A percentile compares a stretch with the other conserved stretches of the same genome.
Conservation (phyloP, 164 flowering plant species). For the Piper longum region DNA sequence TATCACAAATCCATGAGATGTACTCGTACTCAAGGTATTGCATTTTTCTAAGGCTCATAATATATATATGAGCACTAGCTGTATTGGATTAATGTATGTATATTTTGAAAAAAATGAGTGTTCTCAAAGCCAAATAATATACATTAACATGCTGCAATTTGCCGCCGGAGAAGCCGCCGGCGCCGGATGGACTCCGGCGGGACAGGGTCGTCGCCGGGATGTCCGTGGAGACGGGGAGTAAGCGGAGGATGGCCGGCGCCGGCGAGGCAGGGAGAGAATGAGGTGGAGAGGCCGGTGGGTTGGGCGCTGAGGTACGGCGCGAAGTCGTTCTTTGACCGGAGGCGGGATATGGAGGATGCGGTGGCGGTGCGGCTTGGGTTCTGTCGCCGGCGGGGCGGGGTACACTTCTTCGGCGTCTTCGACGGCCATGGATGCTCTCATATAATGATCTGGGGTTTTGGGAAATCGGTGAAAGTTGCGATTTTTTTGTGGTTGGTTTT, state of each 20-base stretch:
- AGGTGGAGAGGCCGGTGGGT: slow-evolving; percentile 4
- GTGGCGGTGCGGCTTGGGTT: slow-evolving; percentile 36
- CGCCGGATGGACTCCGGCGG: slow-evolving; percentile 9
- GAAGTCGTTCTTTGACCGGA: slow-evolving; percentile 28
- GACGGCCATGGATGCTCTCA: slow-evolving; percentile 98
- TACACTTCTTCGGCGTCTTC: slow-evolving; percentile 65
- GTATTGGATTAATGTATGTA: too few species aligned
- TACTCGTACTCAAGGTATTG: too few species aligned
- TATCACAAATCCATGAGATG: too few species aligned
- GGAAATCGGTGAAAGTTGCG: background rate
- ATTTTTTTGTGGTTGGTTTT: background rate
- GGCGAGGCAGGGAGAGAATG: slow-evolving; percentile 12
- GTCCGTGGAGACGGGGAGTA: slow-evolving; percentile 7
- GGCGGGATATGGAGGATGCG: slow-evolving; percentile 78
- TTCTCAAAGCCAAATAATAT: too few species aligned
- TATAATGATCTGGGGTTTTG: slow-evolving; percentile 18
- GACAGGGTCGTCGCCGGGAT: slow-evolving; percentile 10
- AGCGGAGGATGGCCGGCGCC: slow-evolving; percentile 8
- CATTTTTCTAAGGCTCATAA: too few species aligned
- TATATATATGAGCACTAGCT: too few species aligned
- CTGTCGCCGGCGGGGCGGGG: slow-evolving; percentile 4
- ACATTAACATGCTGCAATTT: background rate
- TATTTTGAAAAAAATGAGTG: too few species aligned
- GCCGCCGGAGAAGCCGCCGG: background rate
- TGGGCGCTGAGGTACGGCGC: slow-evolving; percentile 10